Base-by-base conservation (phyloP, 169 alveolate genomes). In the Plasmodium coatneyi region DNA sequence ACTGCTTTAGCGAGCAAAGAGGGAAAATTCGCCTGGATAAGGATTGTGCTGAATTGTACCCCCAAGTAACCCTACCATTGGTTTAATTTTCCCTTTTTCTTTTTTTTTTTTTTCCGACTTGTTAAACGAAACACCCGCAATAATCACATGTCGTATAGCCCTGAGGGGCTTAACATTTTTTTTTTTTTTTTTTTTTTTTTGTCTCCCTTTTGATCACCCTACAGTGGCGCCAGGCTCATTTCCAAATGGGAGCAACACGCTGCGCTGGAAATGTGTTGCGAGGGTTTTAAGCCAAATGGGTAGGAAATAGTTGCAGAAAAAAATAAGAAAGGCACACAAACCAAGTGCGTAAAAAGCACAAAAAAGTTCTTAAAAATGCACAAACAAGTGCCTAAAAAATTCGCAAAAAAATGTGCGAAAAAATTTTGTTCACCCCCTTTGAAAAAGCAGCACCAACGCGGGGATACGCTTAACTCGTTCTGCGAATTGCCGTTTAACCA, bases 201-300 rank as follows among this genome's bases (percentile, higher is more conserved):
- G 54, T 80, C 87, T 80, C 87, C 87, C 87, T 80, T 80, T 80
- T 80, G 87, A 80, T 80, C 87, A 80, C 87, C 41, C 76, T 28
- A 80, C 60, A 80, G 28, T 16, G 12, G 14, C 66, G 66, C 74
- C 32, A 5, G 16, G 39, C 12, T 28, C 34, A 14, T 66, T 66
- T 66, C 78, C 78, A 28, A 66, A 66, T 66, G 12, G 52, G 52
- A 32, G 52, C 52, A 43, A 43, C 52, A 32, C 39, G 52, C 12
- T 43, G 16, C 52, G 52, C 52, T 43, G 52, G 52, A 43, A 43
- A 43, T 43, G 52, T 43, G 52, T 43, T 43, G 52, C 52, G 52
- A 0, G 52, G 16, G 52, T 43, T 43, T 43, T 32, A 43, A 43
- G 52, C 52, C 16, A 43, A 43, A 43, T 6, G 52, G 52, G 52